A percentile compares a stretch with the other conserved stretches of the same genome.
Conservation (phyloP, 2,329 filamentous ascomycete species). For the Lecanicillium sp. region DNA sequence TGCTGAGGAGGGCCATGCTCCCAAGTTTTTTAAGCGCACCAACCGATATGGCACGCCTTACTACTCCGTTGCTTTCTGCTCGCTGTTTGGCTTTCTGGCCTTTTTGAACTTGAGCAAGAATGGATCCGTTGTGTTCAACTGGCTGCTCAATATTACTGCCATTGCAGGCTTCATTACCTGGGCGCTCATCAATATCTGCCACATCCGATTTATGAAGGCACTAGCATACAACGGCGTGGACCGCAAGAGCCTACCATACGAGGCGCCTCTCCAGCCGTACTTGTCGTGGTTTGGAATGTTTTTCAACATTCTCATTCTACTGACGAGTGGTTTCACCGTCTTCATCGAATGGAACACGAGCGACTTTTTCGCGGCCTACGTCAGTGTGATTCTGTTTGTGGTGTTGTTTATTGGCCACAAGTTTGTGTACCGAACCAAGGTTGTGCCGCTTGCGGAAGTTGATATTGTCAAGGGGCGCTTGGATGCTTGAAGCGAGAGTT, state of each 20-base stretch:
- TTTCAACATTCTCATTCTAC: conserved; percentile 54
- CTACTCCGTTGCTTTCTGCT: conserved; percentile 43
- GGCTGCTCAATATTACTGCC: conserved; percentile 63
- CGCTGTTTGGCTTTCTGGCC: conserved; percentile 52
- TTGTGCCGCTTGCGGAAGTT: conserved; percentile 26
- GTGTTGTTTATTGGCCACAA: conserved; percentile 56
- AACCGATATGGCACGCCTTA: conserved; percentile 56
- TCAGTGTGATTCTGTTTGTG: conserved; percentile 56
- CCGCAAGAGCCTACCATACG: conserved; percentile 51
- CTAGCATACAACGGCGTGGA: conserved; percentile 47
- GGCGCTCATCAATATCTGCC: conserved; percentile 56
- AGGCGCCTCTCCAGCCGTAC: conserved; percentile 53
- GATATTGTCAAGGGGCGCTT: conserved; percentile 22
- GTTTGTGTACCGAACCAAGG: conserved; percentile 30
- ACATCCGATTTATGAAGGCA: conserved; percentile 57
- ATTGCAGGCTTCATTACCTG: conserved; percentile 64
- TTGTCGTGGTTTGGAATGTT: conserved; percentile 58
- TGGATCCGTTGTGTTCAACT: conserved; percentile 57
- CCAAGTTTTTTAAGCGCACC: conserved; percentile 48
- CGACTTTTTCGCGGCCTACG: conserved; percentile 56
- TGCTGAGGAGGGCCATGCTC: conserved; percentile 55
- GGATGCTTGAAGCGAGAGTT: conserved; percentile 3
- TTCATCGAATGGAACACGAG: conserved; percentile 56
- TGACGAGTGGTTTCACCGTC: conserved; percentile 62
- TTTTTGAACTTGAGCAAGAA: conserved; percentile 57